A percentile compares a stretch with the other conserved stretches of the same genome.
Conservation (phyloP, 768 basidiomycete species). For the Trametes cinnabarina region DNA sequence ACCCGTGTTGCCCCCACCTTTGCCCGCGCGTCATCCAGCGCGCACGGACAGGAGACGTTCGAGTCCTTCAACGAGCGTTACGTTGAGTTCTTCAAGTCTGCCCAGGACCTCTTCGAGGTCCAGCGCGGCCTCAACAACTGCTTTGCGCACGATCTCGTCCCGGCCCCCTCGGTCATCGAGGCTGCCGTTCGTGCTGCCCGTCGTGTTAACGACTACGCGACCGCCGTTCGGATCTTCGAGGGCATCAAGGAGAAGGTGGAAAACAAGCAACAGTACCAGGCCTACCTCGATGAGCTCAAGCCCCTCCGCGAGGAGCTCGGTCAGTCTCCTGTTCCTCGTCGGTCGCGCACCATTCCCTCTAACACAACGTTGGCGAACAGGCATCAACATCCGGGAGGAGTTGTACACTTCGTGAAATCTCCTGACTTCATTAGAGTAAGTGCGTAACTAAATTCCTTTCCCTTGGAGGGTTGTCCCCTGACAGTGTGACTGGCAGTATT, state of each 20-base stretch:
- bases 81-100: constrained; percentile 87
- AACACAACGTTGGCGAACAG: constrained; percentile 31
- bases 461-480: not conserved
- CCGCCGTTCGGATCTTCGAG: constrained; percentile 94
- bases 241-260: constrained; percentile 97
- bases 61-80: constrained; percentile 94
- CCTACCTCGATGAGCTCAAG: constrained; percentile 89
- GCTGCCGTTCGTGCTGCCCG: constrained; percentile 85
- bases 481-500: not conserved
- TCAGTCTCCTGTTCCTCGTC: constrained; percentile 34
- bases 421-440: constrained; percentile 14
- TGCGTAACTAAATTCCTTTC: not conserved
- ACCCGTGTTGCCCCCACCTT: constrained; percentile 39
- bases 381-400: constrained; percentile 63
- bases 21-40: constrained; percentile 50
- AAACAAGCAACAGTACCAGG: constrained; percentile 92
- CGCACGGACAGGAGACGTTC: constrained; percentile 87
- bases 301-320: constrained; percentile 89
- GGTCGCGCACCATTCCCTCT: not conserved
- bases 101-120: constrained; percentile 96
- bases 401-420: constrained; percentile 47
- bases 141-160: constrained; percentile 97
- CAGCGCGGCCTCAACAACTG: constrained; percentile 99
- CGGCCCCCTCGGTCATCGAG: constrained; percentile 78
- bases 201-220: constrained; percentile 95